Base-by-base conservation (phyloP, 805 yeast species). In the Kuraishia cidri region DNA sequence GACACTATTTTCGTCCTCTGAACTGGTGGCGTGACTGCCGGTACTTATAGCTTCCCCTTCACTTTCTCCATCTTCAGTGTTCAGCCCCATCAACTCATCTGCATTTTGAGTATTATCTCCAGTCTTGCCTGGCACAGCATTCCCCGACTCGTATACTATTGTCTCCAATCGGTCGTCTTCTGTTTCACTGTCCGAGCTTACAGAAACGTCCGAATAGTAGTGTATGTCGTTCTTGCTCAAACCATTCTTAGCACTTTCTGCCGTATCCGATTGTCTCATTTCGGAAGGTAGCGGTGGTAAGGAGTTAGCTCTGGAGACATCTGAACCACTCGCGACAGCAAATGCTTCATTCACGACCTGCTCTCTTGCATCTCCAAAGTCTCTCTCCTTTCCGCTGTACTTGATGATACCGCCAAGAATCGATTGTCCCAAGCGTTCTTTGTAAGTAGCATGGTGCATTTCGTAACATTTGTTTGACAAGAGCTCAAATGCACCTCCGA, bases 401-500 rank as follows among this genome's bases (percentile, higher is more conserved):
- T 74, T 77, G 38, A 85, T 81, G 11, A 84, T 79, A 40, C 80
- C 83, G 3, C 94, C 95, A 34, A 86, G 57, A 5, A 86, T 77
- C 43, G 85, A 79, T 53, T 72, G 73, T 0, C 86, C 88, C 5
- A 75, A 44, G 37, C 95, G 60, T 34, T 71, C 66, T 45, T 73
- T 79, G 46, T 78, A 80, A 0, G 83, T 62, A 0, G 85, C 75
- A 10, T 59, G 54, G 44, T 83, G 71, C 56, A 86, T 58, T 29
- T 75, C 83, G 52, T 79, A 85, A 50, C 95, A 84, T 42, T 76
- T 73, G 43, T 79, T 80, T 0, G 77, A 72, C 23, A 87, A 58
- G 34, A 86, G 50, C 47, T 83, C 92, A 58, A 67, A 87, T 0
- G 96, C 95, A 26, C 95, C 95, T 12, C 79, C 78, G 59, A 90